Evolutionary conservation across 2,329 filamentous ascomycete genomes (phyloP), one percentile per base, ranked within the genome.

Genomic region (Xylariaceae sp.): DNA sequence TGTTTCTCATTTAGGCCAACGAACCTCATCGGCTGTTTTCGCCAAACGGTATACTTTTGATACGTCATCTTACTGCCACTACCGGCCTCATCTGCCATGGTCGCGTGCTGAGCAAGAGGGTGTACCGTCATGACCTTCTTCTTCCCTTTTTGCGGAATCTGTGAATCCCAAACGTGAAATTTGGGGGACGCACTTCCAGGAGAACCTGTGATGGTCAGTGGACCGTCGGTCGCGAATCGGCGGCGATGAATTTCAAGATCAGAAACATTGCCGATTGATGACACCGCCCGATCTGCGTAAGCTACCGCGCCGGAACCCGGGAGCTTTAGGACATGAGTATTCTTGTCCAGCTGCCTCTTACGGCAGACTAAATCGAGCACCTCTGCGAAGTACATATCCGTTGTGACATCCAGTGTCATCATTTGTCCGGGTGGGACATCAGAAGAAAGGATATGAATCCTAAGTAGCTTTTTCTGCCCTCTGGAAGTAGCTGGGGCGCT

Each of bases 1-100:
- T 89, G 81, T 55, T 88, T 83, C 63, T 91, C 87, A 57, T 88
- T 88, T 65, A 87, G 81, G 3, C 83, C 85, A 42, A 88, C 85
- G 64, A 94, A 87, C 29, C 87, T 84, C 80, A 94, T 89, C 6
- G 87, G 85, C 70, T 91, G 88, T 71, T 91, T 89, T 60, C 89
- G 84, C 75, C 87, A 88, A 12, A 95, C 89, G 9, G 83, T 84
- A 71, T 90, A 94, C 63, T 86, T 87, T 66, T 88, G 86, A 73
- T 88, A 87, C 64, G 78, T 84, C 42, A 77, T 76, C 54, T 75
- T 76, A 40, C 61, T 64, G 27, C 73, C 74, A 42, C 58, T 58
- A 60, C 75, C 78, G 47, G 80, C 72, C 66, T 83, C 81, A 53
- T 83, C 80, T 62, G 81, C 77, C 70, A 81, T 81, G 57, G 80